Base-by-base conservation (phyloP, 1,284 basidiomycete species). In the Fomitiporia mediterranea region DNA sequence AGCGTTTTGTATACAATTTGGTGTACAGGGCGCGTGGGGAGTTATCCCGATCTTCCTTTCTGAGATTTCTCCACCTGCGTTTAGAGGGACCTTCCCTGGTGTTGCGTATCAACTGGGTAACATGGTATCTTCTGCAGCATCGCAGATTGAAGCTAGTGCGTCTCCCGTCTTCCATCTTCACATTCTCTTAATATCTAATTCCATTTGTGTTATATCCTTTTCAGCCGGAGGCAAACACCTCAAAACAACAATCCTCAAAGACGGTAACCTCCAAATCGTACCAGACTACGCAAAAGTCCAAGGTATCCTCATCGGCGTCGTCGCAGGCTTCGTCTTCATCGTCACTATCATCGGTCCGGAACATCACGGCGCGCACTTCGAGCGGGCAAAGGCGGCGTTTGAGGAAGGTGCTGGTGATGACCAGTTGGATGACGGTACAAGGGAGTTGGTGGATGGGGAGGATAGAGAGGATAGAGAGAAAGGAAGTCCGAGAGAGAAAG, bases 31-130 rank as follows among this genome's bases (percentile, higher is more conserved):
- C 2, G 87, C 87, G 17, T 89, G 85, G 86, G 89, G 88, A 65
- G 84, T 89, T 9, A 86, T 92, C 62, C 91, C 91, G 2, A 91
- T 94, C 65, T 86, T 89, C 68, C 77, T 97, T n/a, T 81, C 86
- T 2, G 96, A 98, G 71, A 85, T 95, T 71, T 88, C 91, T 0
- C 93, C 94, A 0, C 86, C 94, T 0, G 93, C 92, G 0, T 98
- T 97, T 81, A 81, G 95, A 53, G 92, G 94, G 6, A 90, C 91
- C 0, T 98, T 96, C 78, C 88, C 89, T 19, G 95, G 95, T 62
- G 82, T 96, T 0, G 86, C 90, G 0, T 98, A 96, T 72, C 94
- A 97, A 66, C 67, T 93, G 40, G 87, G 90, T 57, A 89, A 89
- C 83, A 96, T 96, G 88, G 83, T 95, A 6, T 92, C 89, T 0